Conservation (phyloP, 2,329 filamentous ascomycete genomes). For the Apiospora marii region DNA sequence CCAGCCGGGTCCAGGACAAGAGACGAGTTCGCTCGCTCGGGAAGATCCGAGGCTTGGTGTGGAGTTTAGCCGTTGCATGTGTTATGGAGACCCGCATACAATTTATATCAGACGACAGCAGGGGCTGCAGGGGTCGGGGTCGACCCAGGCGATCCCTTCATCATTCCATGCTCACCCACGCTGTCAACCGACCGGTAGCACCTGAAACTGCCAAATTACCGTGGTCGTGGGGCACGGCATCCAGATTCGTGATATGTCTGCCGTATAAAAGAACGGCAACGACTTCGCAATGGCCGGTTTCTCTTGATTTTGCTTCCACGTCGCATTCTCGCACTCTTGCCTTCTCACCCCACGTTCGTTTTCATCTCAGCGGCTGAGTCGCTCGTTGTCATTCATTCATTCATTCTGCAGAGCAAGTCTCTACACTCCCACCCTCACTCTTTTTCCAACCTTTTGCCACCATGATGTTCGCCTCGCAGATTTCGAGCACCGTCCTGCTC, state of each 20-base stretch:
- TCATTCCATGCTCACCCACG: constrained; percentile 1
- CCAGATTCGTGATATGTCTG: neutral
- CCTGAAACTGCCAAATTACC: constrained; percentile 20
- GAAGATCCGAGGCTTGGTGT: constrained; percentile 18
- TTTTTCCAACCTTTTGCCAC: neutral
- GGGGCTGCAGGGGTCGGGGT: neutral
- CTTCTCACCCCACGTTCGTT: constrained; percentile 11
- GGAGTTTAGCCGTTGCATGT: neutral
- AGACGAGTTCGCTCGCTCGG: constrained; percentile 1
- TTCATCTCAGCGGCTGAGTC: constrained; percentile 7
- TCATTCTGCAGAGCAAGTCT: constrained; percentile 13
- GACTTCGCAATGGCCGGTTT: neutral
- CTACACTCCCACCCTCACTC: neutral
- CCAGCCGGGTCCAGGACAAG: constrained; percentile 5
- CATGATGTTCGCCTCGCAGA: constrained; percentile 22
- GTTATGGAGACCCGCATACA: constrained; percentile 13
- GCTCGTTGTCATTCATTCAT: neutral
- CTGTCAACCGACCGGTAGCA: constrained; percentile 2
- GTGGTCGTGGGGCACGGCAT: neutral
- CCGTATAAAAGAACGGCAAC: neutral
- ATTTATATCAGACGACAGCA: constrained; percentile 23
- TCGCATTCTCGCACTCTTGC: neutral
- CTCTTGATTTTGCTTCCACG: neutral
- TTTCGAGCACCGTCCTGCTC: constrained; percentile 18
- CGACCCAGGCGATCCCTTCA: constrained; percentile 18